phyloP scores from a whole-genome alignment of 2,329 filamentous ascomycete genomes.

The Claviceps sorghi region DNA sequence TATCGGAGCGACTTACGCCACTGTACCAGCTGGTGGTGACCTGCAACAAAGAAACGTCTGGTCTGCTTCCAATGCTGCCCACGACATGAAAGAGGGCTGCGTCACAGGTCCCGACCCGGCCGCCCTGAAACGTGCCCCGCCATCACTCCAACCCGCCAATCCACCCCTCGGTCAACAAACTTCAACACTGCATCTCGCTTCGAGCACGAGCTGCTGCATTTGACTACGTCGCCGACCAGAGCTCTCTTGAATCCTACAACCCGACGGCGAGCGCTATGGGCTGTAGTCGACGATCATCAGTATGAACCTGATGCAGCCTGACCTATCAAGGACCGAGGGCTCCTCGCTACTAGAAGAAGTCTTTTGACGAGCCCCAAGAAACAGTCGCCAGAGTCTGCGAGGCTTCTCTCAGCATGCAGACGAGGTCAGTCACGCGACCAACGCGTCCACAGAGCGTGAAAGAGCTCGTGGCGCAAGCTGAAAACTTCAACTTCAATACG shows the following conservation, averaged over 20 bases:
- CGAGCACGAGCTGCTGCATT: not conserved
- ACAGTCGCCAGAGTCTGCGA: not conserved
- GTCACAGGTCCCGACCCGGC: not conserved
- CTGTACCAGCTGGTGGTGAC: too few species aligned
- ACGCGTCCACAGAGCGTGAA: constrained; percentile 51
- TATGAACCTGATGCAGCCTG: not conserved
- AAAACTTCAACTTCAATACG: constrained; percentile 68
- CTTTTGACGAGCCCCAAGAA: not conserved
- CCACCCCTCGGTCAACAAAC: not conserved
- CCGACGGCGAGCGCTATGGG: not conserved
- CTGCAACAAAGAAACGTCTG: too few species aligned
- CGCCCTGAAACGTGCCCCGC: not conserved
- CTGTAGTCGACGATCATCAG: not conserved
- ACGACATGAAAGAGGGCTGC: too few species aligned
- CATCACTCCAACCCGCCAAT: not conserved
- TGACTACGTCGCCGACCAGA: not conserved
- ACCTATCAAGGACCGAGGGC: not conserved
- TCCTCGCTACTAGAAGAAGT: not conserved
- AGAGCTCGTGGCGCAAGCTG: constrained; percentile 62
- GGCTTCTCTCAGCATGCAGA: constrained; percentile 13
- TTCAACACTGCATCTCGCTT: not conserved
- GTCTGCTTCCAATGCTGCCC: too few species aligned
- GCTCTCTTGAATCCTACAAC: not conserved
- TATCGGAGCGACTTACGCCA: too few species aligned
- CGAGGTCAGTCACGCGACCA: constrained; percentile 17